These are phyloP conservation scores for Silene uniflora DNA, from an alignment of 148 eudicot genomes.

Conservation along the genomic window DNA sequence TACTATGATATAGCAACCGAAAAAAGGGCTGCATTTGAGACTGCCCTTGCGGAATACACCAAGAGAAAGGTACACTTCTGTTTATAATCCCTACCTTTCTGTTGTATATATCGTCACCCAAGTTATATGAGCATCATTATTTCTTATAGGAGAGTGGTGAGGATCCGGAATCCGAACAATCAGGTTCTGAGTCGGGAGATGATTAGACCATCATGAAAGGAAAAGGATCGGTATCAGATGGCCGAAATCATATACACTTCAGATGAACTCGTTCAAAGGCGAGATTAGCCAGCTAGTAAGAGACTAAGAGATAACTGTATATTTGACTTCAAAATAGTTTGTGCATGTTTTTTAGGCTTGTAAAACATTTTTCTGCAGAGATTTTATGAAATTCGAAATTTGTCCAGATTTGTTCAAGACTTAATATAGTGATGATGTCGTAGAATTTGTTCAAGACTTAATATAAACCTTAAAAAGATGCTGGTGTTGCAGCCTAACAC, in stretches of 20 bases:
- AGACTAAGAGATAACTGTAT: constrained; percentile 10
- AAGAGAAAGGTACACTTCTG: constrained; percentile 52
- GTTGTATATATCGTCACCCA: not conserved
- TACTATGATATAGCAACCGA: no score
- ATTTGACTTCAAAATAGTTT: constrained; percentile 15
- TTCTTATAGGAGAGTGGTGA: constrained; percentile 62
- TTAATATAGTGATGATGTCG: no score
- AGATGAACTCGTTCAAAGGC: not conserved
- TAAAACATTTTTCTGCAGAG: constrained; percentile 10
- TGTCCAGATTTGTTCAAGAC: no score
- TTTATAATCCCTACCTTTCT: not conserved
- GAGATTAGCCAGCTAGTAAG: constrained; percentile 4
- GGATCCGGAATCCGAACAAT: constrained; percentile 41
- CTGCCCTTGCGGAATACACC: constrained; percentile 53
- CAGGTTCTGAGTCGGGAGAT: constrained; percentile 54
- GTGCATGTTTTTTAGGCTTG: constrained; percentile 3
- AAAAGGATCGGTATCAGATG: not conserved
- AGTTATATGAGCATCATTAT: not conserved
- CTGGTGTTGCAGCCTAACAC: no score
- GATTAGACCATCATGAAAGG: not conserved
- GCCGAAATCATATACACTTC: not conserved
- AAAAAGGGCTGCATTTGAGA: constrained; percentile 79
- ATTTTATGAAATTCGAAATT: not conserved
- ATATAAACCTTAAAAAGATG: no score
- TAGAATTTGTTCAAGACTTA: no score